A percentile compares a stretch with the other conserved stretches of the same genome.
phyloP scores from a whole-genome alignment of 176 grass and related monocot genomes.

The Musa itinerans region DNA sequence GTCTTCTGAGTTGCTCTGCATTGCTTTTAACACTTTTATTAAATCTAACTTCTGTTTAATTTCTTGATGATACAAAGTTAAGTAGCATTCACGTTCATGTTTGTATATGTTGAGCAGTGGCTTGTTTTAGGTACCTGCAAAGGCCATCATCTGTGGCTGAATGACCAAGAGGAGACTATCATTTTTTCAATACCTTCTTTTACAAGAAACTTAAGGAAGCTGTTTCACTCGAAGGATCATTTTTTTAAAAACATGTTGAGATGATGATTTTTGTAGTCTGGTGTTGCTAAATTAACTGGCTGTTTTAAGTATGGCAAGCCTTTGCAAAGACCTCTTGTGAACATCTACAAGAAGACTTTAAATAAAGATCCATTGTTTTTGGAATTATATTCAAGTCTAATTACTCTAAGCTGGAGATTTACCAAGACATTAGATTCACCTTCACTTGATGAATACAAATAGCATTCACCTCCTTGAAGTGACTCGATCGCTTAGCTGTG shows the following conservation, averaged over 20 bases:
- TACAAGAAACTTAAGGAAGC: slow-evolving; percentile 80
- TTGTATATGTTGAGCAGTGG: not conserved
- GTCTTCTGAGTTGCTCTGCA: no score
- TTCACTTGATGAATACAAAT: no score
- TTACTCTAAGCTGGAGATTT: no score
- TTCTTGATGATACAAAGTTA: not conserved
- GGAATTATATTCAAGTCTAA: not conserved
- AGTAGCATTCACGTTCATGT: not conserved
- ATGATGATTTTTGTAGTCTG: not conserved
- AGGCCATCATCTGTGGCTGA: slow-evolving; percentile 23
- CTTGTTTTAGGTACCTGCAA: slow-evolving; percentile 49
- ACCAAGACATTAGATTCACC: no score
- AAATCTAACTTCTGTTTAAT: not conserved
- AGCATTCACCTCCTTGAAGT: no score
- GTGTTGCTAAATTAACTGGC: not conserved
- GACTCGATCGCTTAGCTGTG: no score
- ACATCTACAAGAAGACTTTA: not conserved
- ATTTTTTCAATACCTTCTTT: slow-evolving; percentile 94
- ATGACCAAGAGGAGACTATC: slow-evolving; percentile 32
- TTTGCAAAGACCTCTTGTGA: not conserved
- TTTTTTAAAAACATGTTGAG: not conserved
- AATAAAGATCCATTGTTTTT: not conserved
- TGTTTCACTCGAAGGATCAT: slow-evolving; percentile 30
- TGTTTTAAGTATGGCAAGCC: not conserved
- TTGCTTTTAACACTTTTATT: no score